A percentile compares a stretch with the other conserved stretches of the same genome.
Conservation (phyloP, 1,139 yeast genomes). For the Saccharomyces hybrid region DNA sequence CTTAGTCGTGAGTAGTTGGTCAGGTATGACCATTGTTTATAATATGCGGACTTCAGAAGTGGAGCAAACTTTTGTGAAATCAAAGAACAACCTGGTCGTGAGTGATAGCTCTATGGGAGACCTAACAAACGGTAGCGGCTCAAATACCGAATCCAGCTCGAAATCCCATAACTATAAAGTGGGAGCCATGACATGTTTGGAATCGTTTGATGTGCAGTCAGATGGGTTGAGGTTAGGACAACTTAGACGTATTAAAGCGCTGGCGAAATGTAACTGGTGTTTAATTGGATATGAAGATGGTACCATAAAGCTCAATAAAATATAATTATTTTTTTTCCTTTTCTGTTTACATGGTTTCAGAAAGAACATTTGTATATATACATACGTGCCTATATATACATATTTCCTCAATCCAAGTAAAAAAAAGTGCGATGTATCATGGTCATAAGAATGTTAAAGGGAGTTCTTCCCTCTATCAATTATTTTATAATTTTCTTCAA, state of each 20-base stretch:
- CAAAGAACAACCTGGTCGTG: conserved; percentile 16
- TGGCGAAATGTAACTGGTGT: conserved; percentile 17
- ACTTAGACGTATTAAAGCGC: background rate
- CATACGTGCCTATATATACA: background rate
- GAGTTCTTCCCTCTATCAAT: background rate
- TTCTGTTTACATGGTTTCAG: background rate
- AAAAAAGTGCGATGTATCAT: background rate
- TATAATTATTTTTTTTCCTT: background rate
- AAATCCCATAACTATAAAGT: conserved; percentile 5
- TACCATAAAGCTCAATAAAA: conserved; percentile 15
- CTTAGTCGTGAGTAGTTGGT: conserved; percentile 19
- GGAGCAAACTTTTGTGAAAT: conserved; percentile 9
- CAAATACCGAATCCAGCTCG: conserved; percentile 1
- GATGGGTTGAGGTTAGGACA: background rate
- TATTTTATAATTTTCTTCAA: background rate
- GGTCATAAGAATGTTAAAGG: background rate
- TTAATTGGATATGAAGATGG: conserved; percentile 31
- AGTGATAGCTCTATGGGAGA: conserved; percentile 18
- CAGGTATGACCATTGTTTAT: conserved; percentile 15
- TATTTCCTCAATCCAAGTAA: background rate
- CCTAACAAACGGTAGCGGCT: conserved; percentile 3
- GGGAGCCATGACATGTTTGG: background rate
- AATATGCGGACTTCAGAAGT: background rate
- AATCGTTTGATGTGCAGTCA: background rate
- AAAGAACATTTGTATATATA: background rate